Evolutionary conservation across 2,329 filamentous ascomycete species (phyloP).

Genomic region (Trichoderma brevicompactum): DNA sequence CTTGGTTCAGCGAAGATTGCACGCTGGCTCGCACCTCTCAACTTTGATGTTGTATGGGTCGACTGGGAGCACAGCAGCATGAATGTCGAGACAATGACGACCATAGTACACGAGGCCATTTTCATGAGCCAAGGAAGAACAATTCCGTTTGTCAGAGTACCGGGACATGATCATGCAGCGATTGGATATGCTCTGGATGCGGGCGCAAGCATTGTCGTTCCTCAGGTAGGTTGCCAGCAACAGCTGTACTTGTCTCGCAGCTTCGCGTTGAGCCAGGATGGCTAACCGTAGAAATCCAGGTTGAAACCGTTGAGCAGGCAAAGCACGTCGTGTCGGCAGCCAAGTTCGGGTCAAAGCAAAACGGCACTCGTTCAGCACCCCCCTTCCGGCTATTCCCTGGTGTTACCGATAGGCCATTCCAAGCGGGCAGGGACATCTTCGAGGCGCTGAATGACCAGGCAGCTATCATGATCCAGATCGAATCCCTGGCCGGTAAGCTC

Average conservation of each 20-base stretch:
- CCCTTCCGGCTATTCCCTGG: slow-evolving; percentile 48
- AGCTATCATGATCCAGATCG: slow-evolving; percentile 55
- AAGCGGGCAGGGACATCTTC: slow-evolving; percentile 43
- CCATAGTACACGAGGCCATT: slow-evolving; percentile 52
- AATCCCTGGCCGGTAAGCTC: slow-evolving; percentile 41
- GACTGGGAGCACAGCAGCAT: slow-evolving; percentile 55
- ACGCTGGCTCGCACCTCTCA: slow-evolving; percentile 48
- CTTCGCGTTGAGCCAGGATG: background rate
- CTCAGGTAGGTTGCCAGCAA: slow-evolving; percentile 38
- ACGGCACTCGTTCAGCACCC: slow-evolving; percentile 51
- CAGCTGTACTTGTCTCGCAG: no score
- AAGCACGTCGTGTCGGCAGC: slow-evolving; percentile 48
- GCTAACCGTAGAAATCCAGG: slow-evolving; percentile 27
- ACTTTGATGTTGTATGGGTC: slow-evolving; percentile 51
- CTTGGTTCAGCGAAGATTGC: slow-evolving; percentile 47
- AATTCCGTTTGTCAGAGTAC: slow-evolving; percentile 51
- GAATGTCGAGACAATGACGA: slow-evolving; percentile 55
- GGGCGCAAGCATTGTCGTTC: slow-evolving; percentile 53
- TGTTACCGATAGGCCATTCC: slow-evolving; percentile 45
- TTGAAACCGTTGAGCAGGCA: slow-evolving; percentile 53
- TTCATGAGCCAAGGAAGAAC: slow-evolving; percentile 52
- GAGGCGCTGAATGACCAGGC: slow-evolving; percentile 52
- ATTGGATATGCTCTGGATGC: slow-evolving; percentile 54
- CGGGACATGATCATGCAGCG: slow-evolving; percentile 51
- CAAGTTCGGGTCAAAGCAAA: slow-evolving; percentile 48